These are phyloP conservation scores for Phoma sp. DNA, from an alignment of 2,329 filamentous ascomycete species.

Conservation along the genomic window DNA sequence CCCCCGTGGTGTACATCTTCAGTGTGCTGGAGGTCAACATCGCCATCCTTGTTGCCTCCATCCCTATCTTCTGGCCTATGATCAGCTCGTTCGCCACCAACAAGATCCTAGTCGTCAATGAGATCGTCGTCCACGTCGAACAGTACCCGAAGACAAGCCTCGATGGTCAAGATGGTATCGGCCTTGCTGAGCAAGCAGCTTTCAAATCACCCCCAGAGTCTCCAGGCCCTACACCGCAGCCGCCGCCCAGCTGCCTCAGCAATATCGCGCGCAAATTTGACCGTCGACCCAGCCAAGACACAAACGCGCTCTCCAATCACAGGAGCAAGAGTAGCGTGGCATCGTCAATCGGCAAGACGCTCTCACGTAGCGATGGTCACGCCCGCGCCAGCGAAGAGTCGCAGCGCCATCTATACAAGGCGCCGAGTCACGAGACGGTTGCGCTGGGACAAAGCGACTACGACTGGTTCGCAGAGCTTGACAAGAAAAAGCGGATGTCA, in stretches of 20 bases:
- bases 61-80: slow-evolving; percentile 49
- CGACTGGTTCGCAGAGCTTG: slow-evolving; percentile 29
- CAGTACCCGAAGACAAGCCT: slow-evolving; percentile 24
- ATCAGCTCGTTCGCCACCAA: slow-evolving; percentile 39
- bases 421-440: slow-evolving; percentile 2
- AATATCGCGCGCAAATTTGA: slow-evolving; percentile 6
- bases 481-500: slow-evolving; percentile 21
- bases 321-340: slow-evolving; percentile 12
- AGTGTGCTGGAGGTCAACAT: slow-evolving; percentile 47
- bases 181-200: slow-evolving; percentile 20
- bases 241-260: slow-evolving; percentile 22
- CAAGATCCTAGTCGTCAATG: slow-evolving; percentile 49
- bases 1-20: slow-evolving; percentile 41
- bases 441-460: slow-evolving; percentile 11
- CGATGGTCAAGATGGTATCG: slow-evolving; percentile 22
- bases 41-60: slow-evolving; percentile 45
- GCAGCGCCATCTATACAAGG: slow-evolving; percentile 27
- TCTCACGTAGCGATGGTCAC: background rate
- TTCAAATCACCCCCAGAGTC: slow-evolving; percentile 14
- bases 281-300: slow-evolving; percentile 13
- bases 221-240: background rate
- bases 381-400: slow-evolving; percentile 36
- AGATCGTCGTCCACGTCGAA: slow-evolving; percentile 45
- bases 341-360: background rate
- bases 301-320: slow-evolving; percentile 18